Evolutionary conservation across 306 rosid genomes (phyloP).

Genomic region (Cucumis cinereus): DNA sequence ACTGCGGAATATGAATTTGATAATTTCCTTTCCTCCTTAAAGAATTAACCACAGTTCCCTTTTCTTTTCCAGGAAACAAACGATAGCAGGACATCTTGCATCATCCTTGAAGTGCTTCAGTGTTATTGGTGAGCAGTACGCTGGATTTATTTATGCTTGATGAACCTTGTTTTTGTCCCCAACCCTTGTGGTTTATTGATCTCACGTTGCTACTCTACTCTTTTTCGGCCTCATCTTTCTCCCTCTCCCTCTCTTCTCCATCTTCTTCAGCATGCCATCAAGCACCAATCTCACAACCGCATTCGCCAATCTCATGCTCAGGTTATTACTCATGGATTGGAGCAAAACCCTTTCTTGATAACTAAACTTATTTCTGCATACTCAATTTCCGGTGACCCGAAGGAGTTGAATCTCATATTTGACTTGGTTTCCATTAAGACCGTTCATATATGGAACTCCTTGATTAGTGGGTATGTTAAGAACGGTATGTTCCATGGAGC

Average conservation of each 20-base stretch:
- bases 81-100: neutral
- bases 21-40: no score
- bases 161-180: conserved; percentile 8
- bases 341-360: conserved; percentile 42
- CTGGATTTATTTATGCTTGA: conserved; percentile 3
- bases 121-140: neutral
- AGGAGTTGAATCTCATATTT: conserved; percentile 34
- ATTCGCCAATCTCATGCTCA: conserved; percentile 49
- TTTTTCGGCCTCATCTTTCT: conserved; percentile 12
- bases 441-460: conserved; percentile 52
- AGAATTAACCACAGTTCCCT: no score
- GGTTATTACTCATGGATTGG: conserved; percentile 40
- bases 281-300: conserved; percentile 28
- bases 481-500: conserved; percentile 21
- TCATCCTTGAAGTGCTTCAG: neutral
- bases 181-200: conserved; percentile 18
- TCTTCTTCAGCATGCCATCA: conserved; percentile 33
- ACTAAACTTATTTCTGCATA: conserved; percentile 68
- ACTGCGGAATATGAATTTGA: no score
- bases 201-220: conserved; percentile 30
- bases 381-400: conserved; percentile 21
- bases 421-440: conserved; percentile 22
- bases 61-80: no score
- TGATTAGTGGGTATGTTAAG: conserved; percentile 45
- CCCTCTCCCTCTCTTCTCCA: conserved; percentile 18